Conservation (phyloP, 139 green algal genomes). For the Chlorella sp. region DNA sequence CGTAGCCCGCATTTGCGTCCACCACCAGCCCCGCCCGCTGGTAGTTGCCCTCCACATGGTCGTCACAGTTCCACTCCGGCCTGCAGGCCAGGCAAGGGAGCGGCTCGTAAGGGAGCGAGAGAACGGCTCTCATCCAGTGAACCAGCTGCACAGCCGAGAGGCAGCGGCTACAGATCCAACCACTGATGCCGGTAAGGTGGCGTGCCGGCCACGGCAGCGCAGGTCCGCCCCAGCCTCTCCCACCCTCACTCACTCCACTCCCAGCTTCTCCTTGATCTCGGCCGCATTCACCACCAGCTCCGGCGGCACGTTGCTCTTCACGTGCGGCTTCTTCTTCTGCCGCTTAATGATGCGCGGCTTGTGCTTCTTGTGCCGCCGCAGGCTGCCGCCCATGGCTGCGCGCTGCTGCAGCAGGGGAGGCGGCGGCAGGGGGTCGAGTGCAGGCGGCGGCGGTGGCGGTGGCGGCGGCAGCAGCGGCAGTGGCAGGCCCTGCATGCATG, state of each 20-base stretch:
- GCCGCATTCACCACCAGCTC: slow-evolving; percentile 18
- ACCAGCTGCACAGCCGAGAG: background rate
- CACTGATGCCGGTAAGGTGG: too few species aligned
- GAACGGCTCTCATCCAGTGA: too few species aligned
- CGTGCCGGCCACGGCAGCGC: too few species aligned
- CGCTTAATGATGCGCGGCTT: slow-evolving; percentile 36
- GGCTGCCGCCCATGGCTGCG: slow-evolving; percentile 35
- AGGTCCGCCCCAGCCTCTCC: too few species aligned
- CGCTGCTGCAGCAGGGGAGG: background rate
- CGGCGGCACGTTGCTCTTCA: slow-evolving; percentile 38
- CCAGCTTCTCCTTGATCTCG: slow-evolving; percentile 42
- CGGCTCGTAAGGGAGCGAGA: too few species aligned
- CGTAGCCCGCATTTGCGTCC: slow-evolving; percentile 44
- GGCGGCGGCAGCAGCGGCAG: background rate
- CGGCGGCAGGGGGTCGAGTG: background rate
- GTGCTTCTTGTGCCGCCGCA: slow-evolving; percentile 40
- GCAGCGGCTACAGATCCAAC: too few species aligned
- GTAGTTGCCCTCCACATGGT: slow-evolving; percentile 47
- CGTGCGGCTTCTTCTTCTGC: slow-evolving; percentile 35
- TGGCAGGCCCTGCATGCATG: background rate
- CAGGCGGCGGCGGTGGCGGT: background rate
- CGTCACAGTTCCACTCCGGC: slow-evolving; percentile 28
- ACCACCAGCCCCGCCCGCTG: slow-evolving; percentile 29
- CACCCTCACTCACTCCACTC: slow-evolving; percentile 19
- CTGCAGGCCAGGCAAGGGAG: background rate